These are phyloP conservation scores for Panellus pusillus DNA, from an alignment of 768 basidiomycete species.

Conservation along the genomic window DNA sequence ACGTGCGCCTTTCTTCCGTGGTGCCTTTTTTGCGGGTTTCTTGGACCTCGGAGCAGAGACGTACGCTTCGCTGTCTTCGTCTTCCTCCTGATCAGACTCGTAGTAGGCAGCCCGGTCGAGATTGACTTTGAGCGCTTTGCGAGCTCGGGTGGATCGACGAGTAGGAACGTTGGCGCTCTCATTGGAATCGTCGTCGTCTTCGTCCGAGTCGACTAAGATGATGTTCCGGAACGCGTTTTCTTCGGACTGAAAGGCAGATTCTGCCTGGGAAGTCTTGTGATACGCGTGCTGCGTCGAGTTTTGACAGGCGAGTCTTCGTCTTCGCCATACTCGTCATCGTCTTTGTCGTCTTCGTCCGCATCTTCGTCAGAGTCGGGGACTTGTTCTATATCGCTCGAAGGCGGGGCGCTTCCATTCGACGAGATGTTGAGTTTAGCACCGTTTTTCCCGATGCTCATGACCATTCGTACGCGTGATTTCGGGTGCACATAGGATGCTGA, in stretches of 20 bases:
- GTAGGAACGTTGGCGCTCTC: slow-evolving; percentile 21
- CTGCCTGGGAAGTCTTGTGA: slow-evolving; percentile 21
- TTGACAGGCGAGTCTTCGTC: slow-evolving; percentile 21
- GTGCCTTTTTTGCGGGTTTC: background rate
- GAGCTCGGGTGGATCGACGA: slow-evolving; percentile 52
- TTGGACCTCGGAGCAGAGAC: slow-evolving; percentile 14
- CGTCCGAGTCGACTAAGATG: slow-evolving; percentile 32
- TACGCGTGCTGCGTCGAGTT: slow-evolving; percentile 21
- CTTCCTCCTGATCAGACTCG: slow-evolving; percentile 30
- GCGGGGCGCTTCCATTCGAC: slow-evolving; percentile 27
- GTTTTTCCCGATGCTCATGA: slow-evolving; percentile 32
- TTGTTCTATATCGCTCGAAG: slow-evolving; percentile 28
- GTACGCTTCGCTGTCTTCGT: slow-evolving; percentile 31
- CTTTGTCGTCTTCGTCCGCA: slow-evolving; percentile 23
- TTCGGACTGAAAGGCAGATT: slow-evolving; percentile 67
- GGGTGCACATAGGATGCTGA: slow-evolving; percentile 58
- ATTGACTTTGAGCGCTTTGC: slow-evolving; percentile 38
- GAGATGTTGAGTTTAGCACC: slow-evolving; percentile 25
- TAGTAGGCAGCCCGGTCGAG: slow-evolving; percentile 30
- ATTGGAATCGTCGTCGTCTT: slow-evolving; percentile 34
- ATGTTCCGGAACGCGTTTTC: slow-evolving; percentile 51
- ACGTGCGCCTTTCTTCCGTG: slow-evolving; percentile 24
- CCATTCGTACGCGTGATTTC: slow-evolving; percentile 50
- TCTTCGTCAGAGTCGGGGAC: slow-evolving; percentile 35
- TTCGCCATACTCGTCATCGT: slow-evolving; percentile 21